Base-by-base conservation (phyloP, 192 early-diverging fungal genomes). In the Backusella tuberculispora region DNA sequence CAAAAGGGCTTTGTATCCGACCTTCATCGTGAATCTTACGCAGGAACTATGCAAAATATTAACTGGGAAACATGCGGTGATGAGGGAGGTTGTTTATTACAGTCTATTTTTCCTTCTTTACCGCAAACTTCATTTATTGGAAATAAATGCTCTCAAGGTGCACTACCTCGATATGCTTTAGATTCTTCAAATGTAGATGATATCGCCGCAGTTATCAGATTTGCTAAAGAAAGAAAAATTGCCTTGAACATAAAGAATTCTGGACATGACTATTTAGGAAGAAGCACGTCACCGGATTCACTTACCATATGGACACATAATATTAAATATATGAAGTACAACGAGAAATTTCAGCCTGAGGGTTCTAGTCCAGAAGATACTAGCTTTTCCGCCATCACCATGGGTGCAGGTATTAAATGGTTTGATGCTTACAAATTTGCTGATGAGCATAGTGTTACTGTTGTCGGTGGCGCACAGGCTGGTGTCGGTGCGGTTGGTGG, bases 201-300 rank as follows among this genome's bases (percentile, higher is more conserved):
- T 46, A 68, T 85, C 26, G 73, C 74, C 21, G 24, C 74, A 9
- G 63, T 74, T 2, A 71, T 85, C 24, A 63, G 60, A 14, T 85
- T 85, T 73, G 82, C 81, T 21, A 37, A 69, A 4, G 63, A 78
- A 19, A 48, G 88, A 47, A 80, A 85, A 19, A 68, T 89, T 46
- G 78, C 82, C 6, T 77, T 89, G 10, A 88, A 76, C 38, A 78
- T 89, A 50, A 88, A 89, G 71, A 87, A 88, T 66, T 85, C 88
- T 8, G 88, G 88, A 0, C 87, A 89, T 63, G 85, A 87, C 42
- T 82, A 44, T 21, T 63, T 77, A 4, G 87, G 88, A 5, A 78
- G 86, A 13, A 83, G 77, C 43, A 85, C 75, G 0, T 88, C 76
- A 10, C 53, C 85, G 2, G 78, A 76, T 4, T 80, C 87, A 8